Evolutionary conservation across 441 rosid genomes (phyloP), one percentile per base, ranked within the genome.

Genomic region (Corymbia calophylla): DNA sequence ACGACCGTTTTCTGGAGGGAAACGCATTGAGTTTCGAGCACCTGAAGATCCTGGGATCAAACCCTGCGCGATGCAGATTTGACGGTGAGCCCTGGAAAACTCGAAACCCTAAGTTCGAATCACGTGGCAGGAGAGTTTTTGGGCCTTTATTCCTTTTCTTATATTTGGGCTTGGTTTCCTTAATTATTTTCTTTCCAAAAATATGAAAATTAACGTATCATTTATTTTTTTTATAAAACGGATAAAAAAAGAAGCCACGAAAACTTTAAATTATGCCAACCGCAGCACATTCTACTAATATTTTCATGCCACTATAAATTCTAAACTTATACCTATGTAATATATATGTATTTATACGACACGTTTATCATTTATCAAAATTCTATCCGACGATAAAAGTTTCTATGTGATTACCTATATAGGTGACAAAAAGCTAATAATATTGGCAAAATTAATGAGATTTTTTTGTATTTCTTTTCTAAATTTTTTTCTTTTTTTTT

Each of bases 311-410:
- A 5, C 6, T 39, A 39, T 39, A 39, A 39, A 6, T 39, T 39
- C 6, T 5, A 39, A 39, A 39, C 44, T 1, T 39, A 39, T 39
- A 39, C 6, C 6, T 39, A 39, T 39, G 44, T 39, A 5, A 39
- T 39, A 39, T 39, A 39, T 39, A 39, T 39, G 5, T 39, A 39
- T 39, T 39, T 6, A 39, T 39, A 39, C 5, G 44, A 39, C 15
- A 25, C 14, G 8, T 58, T 58, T 58, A 58, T 9, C 64, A 29
- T 25, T 12, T 3, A 25, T 58, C n/a, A 58, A 58, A 56, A 56
- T 56, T 1, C 13, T 0, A 2, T 12, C 0, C 9, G 6, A 3
- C 23, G 0, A 0, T 56, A 56, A 23, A 56, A 56, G 8, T 35
- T 35, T 35, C 39, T 35, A 35, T 35, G 39, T 35, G 39, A 5